Evolutionary conservation across 2,329 filamentous ascomycete species (phyloP), one percentile per base, ranked within the genome.

Genomic region (Xylaria sp.): DNA sequence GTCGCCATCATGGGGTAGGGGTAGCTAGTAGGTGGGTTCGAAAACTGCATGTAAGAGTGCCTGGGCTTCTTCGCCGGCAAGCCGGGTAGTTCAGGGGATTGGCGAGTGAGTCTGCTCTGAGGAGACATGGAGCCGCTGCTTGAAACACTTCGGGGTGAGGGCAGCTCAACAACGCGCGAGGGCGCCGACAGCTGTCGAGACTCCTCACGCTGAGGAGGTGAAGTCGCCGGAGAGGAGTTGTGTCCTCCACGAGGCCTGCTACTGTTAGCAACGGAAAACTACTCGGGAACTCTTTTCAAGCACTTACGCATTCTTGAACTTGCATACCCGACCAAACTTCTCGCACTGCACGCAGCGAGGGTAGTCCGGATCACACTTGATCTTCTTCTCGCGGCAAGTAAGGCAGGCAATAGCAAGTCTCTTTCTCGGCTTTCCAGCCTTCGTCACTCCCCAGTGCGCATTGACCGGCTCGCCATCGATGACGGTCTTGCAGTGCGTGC

Each of bases 381-480:
- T 96, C 80, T 96, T 97, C 84, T 96, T 97, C 76, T 96, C 92
- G 54, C 92, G 85, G 73, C 92, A 97, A 10, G 91, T 94, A 60
- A 96, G 82, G 71, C 92, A 97, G 49, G 71, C 68, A 72, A 96
- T 92, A 23, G 92, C 92, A 59, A 96, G 80, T 59, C 92, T 83
- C 77, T 97, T 97, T 66, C 92, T 85, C 52, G 92, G 92, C 76
- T 96, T 96, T 11, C 92, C 92, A 1, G 92, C 92, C 76, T 96
- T 96, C 42, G 92, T 96, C 8, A 96, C 86, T 13, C 92, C 92
- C 92, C 92, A 96, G 66, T 91, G 90, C 1, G 92, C 90, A 71
- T 96, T 96, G 55, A 96, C 91, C 0, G 81, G 81, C 71, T 96
- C 90, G 16, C 92, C 92, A 67, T 96, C 90, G 64, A 96, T 92